phyloP scores from a whole-genome alignment of 768 basidiomycete species.

The Lactarius evosmus region DNA sequence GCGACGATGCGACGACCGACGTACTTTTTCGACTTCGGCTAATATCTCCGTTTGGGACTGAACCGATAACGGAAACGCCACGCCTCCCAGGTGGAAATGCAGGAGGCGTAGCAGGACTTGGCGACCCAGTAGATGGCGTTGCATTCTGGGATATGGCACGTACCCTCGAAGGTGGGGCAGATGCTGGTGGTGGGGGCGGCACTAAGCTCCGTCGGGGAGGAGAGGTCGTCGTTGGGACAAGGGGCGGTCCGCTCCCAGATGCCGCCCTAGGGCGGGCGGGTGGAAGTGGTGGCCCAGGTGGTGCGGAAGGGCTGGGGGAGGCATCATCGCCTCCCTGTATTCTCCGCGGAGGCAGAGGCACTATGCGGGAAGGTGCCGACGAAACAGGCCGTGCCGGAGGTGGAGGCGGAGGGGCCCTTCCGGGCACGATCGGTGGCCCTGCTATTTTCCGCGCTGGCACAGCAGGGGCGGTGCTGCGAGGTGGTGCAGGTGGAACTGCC shows the following conservation, averaged over 20 bases:
- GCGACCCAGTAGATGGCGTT: neutral
- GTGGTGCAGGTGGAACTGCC: constrained; percentile 22
- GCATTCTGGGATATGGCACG: constrained; percentile 24
- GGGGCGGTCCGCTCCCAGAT: constrained; percentile 18
- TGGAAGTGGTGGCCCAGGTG: constrained; percentile 30
- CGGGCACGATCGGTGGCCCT: constrained; percentile 14
- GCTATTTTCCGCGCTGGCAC: constrained; percentile 26
- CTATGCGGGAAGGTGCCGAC: constrained; percentile 23
- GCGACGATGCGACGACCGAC: neutral
- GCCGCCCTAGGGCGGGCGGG: constrained; percentile 31
- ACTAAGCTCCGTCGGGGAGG: constrained; percentile 26
- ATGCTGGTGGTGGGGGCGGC: constrained; percentile 31
- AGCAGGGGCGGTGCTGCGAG: constrained; percentile 14
- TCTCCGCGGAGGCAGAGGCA: constrained; percentile 19
- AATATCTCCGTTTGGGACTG: constrained; percentile 13
- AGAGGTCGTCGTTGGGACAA: neutral
- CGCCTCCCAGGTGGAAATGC: constrained; percentile 13
- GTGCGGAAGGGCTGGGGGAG: neutral
- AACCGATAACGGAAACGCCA: constrained; percentile 1
- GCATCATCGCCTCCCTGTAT: neutral
- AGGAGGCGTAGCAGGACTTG: neutral
- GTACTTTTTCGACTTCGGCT: constrained; percentile 17
- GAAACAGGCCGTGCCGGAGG: constrained; percentile 24
- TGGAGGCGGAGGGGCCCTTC: constrained; percentile 25
- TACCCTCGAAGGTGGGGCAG: constrained; percentile 26